These are phyloP conservation scores for Incumbomyces lentus DNA, from an alignment of 2,329 filamentous ascomycete genomes.

Conservation along the genomic window DNA sequence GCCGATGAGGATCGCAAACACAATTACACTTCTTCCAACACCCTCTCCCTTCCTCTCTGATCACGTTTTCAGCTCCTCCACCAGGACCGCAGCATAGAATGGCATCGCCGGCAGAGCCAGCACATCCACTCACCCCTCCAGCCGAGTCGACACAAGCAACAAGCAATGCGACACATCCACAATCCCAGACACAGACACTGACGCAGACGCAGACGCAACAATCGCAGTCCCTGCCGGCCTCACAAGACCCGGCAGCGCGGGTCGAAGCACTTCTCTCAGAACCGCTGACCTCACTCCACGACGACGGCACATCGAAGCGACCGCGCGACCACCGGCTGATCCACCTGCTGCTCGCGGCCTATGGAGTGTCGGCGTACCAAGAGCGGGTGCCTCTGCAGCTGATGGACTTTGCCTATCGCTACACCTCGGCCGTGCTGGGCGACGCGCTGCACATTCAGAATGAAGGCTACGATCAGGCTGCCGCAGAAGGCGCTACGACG, in stretches of 20 bases:
- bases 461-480: slow-evolving; percentile 39
- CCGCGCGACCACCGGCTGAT: slow-evolving; percentile 42
- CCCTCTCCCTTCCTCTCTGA: no score
- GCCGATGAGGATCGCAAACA: no score
- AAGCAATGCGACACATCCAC: background rate
- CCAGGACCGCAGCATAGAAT: background rate
- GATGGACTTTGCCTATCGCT: slow-evolving; percentile 44
- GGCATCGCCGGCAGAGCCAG: slow-evolving; percentile 15
- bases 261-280: slow-evolving; percentile 25
- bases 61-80: no score
- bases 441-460: slow-evolving; percentile 43
- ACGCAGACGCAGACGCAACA: slow-evolving; percentile 15
- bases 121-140: slow-evolving; percentile 32
- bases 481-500: slow-evolving; percentile 28
- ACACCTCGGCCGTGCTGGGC: slow-evolving; percentile 42
- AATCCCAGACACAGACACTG: slow-evolving; percentile 19
- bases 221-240: slow-evolving; percentile 17
- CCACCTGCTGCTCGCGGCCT: slow-evolving; percentile 40
- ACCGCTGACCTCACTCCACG: slow-evolving; percentile 36
- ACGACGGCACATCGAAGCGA: slow-evolving; percentile 36
- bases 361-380: slow-evolving; percentile 41
- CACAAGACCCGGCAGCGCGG: slow-evolving; percentile 13
- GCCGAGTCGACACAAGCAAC: slow-evolving; percentile 27
- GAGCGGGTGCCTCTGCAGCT: slow-evolving; percentile 43
- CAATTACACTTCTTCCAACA: no score